Evolutionary conservation across 441 rosid species (phyloP), one percentile per base, ranked within the genome.

Genomic region (Populus hybrid): DNA sequence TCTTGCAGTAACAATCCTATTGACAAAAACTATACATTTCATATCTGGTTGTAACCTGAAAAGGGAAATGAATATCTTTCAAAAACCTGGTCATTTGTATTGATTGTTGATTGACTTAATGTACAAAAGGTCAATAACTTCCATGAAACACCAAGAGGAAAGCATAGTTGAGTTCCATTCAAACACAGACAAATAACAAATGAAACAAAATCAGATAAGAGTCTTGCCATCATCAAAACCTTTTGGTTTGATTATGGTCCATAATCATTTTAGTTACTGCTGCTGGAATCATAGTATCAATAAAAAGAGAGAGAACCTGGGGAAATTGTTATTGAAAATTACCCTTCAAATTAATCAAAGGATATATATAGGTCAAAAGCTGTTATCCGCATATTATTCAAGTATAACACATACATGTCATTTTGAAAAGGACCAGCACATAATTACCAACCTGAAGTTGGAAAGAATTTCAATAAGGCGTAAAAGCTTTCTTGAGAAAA

Each of bases 21-120:
- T 93, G 78, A 96, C 99, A 86, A 96, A 96, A 77, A 94, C 78
- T 88, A 96, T 90, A 82, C 97, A 91, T 85, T 96, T 96, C 92
- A 89, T 88, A 82, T 92, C 83, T 76, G 90, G 89, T 80, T 88
- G 97, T 74, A 88, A 83, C 90, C 98, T 96, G 97, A 69, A 82
- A 89, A 80, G 21, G 8, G 68, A 76, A 75, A 65, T n/a, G 30
- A 73, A 78, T 64, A 71, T 74, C 70, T 61, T 67, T 76, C 72
- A 81, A 81, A 77, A 74, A 69, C 76, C 65, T 40, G 23, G 34
- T 32, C 2, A 11, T 18, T 32, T 21, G 35, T 57, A 59, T 59
- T 46, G 57, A 46, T 11, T 67, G n/a, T 32, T 10, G n/a, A 67
- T 28, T 2, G 38, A 28, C 57, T 26, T 32, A 24, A 10, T 12